phyloP scores from a whole-genome alignment of 129 eudicot species.

The Flaveria robusta region DNA sequence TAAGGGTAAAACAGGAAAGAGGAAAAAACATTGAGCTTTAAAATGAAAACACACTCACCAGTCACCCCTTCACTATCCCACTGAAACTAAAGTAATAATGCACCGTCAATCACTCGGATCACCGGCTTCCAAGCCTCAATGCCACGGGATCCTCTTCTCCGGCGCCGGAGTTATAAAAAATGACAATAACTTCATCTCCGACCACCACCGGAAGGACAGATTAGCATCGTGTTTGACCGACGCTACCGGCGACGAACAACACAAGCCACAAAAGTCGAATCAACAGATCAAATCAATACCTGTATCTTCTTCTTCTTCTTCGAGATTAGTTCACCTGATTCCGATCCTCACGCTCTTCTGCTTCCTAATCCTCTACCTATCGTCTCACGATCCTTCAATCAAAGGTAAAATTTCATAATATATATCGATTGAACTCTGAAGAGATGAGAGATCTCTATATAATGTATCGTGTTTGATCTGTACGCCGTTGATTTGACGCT shows the following conservation, averaged over 20 bases:
- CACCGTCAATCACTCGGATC: conserved; percentile 36
- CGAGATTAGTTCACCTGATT: conserved; percentile 38
- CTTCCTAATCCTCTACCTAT: conserved; percentile 39
- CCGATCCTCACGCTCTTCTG: conserved; percentile 44
- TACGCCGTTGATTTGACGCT: neutral
- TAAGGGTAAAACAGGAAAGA: neutral
- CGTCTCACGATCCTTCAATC: conserved; percentile 42
- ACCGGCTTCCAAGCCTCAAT: conserved; percentile 33
- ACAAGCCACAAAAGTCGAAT: conserved; percentile 28
- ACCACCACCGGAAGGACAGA: conserved; percentile 16
- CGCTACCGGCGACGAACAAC: conserved; percentile 29
- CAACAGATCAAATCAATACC: conserved; percentile 1
- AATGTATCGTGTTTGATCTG: neutral
- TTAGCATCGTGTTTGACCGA: conserved; percentile 10
- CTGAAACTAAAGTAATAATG: neutral
- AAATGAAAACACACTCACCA: too few relatives aligned
- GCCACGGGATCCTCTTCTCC: conserved; percentile 26
- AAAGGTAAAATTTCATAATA: conserved; percentile 25
- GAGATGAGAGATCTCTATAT: neutral
- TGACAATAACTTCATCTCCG: neutral
- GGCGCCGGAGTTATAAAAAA: conserved; percentile 29
- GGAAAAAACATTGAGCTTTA: too few relatives aligned
- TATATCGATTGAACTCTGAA: neutral
- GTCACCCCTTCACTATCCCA: neutral
- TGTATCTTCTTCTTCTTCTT: conserved; percentile 24